phyloP scores from a whole-genome alignment of 495 filamentous ascomycete genomes.

The Aspergillus campestris region DNA sequence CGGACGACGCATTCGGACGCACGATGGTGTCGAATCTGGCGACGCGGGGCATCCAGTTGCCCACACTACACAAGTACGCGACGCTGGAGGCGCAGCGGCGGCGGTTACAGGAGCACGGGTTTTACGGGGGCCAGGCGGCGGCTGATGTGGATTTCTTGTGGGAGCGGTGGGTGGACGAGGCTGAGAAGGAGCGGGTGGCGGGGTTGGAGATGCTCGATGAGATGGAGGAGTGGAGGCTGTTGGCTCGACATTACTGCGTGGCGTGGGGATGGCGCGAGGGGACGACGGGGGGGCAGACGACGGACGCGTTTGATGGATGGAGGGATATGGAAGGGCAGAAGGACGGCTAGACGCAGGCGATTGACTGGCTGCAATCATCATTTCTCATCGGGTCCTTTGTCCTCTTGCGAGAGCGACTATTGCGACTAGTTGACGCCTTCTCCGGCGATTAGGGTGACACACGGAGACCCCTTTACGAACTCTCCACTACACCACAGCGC shows the following conservation, averaged over 20 bases:
- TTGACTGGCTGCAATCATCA: constrained; percentile 1
- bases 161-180: constrained; percentile 57
- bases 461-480: no score
- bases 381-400: not conserved
- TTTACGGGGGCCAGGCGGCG: constrained; percentile 46
- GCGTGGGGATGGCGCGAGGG: constrained; percentile 70
- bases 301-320: constrained; percentile 32
- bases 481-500: no score
- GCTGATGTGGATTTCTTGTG: constrained; percentile 69
- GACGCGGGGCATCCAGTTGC: constrained; percentile 72
- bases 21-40: constrained; percentile 91
- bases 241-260: constrained; percentile 85
- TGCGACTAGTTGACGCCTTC: not conserved
- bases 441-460: no score
- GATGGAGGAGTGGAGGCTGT: constrained; percentile 85
- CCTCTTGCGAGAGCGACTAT: not conserved
- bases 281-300: constrained; percentile 7
- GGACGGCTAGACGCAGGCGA: constrained; percentile 1
- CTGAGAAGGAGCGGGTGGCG: constrained; percentile 76
- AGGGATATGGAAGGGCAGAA: constrained; percentile 20
- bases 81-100: constrained; percentile 54
- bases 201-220: constrained; percentile 85
- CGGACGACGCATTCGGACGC: constrained; percentile 74
- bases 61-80: constrained; percentile 66
- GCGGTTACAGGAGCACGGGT: constrained; percentile 54